Evolutionary conservation across 2,329 filamentous ascomycete genomes (phyloP).

Genomic region (Cercospora canescens): DNA sequence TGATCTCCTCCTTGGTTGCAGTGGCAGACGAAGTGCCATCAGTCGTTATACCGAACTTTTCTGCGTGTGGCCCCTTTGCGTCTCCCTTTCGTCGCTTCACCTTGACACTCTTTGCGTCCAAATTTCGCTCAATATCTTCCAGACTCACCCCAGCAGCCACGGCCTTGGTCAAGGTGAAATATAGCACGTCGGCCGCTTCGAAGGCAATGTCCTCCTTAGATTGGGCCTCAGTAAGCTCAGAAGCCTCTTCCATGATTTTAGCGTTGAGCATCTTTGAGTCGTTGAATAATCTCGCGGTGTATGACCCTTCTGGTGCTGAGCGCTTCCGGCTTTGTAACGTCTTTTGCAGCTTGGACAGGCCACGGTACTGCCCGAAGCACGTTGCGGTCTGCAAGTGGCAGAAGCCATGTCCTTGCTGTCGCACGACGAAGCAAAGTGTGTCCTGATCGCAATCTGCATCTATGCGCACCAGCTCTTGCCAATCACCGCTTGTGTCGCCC

Average conservation of each 20-base stretch:
- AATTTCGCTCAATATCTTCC: conserved; percentile 85
- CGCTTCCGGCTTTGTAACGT: conserved; percentile 79
- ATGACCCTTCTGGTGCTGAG: conserved; percentile 84
- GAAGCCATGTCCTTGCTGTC: conserved; percentile 84
- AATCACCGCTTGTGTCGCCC: conserved; percentile 90
- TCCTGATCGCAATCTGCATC: conserved; percentile 92
- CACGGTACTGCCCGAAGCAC: conserved; percentile 84
- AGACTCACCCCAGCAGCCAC: conserved; percentile 80
- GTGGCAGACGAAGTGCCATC: conserved; percentile 24
- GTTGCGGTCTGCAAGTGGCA: conserved; percentile 91
- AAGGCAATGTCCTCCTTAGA: conserved; percentile 84
- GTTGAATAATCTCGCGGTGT: conserved; percentile 89
- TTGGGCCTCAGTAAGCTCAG: conserved; percentile 86
- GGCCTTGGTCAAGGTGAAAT: conserved; percentile 92
- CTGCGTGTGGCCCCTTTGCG: conserved; percentile 89
- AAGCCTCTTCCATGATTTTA: conserved; percentile 98
- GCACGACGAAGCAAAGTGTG: conserved; percentile 85
- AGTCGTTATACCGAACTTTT: conserved; percentile 68
- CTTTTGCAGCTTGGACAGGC: conserved; percentile 81
- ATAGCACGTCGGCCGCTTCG: conserved; percentile 91
- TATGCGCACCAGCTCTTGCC: conserved; percentile 82
- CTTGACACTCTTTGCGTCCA: conserved; percentile 93
- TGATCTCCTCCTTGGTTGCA: conserved; percentile 41
- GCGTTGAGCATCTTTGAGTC: conserved; percentile 86
- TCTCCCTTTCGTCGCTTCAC: conserved; percentile 91